Evolutionary conservation across 2,329 filamentous ascomycete genomes (phyloP).

Genomic region (Neopestalotiopsis sp.): DNA sequence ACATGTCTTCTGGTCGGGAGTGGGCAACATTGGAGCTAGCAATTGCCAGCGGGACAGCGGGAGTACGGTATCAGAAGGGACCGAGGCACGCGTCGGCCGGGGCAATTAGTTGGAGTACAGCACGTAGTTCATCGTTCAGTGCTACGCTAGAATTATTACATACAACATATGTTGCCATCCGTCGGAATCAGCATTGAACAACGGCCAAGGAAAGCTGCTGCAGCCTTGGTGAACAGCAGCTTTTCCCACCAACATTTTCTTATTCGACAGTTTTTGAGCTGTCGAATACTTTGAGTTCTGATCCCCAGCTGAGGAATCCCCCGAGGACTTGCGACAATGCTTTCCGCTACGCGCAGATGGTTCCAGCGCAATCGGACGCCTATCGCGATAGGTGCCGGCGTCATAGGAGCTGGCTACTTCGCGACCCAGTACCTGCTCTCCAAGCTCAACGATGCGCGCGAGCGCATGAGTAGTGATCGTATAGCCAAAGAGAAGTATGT

Average conservation of each 20-base stretch:
- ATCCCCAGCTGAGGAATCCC: background rate
- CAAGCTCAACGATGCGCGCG: conserved; percentile 90
- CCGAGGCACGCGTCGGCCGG: conserved; percentile 12
- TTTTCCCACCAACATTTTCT: background rate
- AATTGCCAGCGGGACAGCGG: too few relatives aligned
- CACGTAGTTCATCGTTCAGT: background rate
- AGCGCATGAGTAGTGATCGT: conserved; percentile 95
- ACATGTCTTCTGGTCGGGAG: background rate
- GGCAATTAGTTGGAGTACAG: background rate
- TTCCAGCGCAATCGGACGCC: conserved; percentile 89
- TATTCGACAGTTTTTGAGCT: background rate
- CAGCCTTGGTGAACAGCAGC: background rate
- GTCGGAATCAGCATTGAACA: background rate
- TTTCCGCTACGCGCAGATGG: conserved; percentile 83
- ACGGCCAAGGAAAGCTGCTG: background rate
- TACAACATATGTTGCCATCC: background rate
- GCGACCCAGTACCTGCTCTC: conserved; percentile 90
- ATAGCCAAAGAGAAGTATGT: conserved; percentile 95
- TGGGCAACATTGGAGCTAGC: background rate
- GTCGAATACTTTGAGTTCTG: background rate
- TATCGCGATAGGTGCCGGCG: conserved; percentile 84
- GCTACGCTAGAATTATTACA: background rate
- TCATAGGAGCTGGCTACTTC: conserved; percentile 88
- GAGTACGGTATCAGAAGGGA: conserved; percentile 12
- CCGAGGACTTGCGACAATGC: conserved; percentile 48